Evolutionary conservation across 1,284 basidiomycete genomes (phyloP).

Genomic region (Cryptococcus sp.): DNA sequence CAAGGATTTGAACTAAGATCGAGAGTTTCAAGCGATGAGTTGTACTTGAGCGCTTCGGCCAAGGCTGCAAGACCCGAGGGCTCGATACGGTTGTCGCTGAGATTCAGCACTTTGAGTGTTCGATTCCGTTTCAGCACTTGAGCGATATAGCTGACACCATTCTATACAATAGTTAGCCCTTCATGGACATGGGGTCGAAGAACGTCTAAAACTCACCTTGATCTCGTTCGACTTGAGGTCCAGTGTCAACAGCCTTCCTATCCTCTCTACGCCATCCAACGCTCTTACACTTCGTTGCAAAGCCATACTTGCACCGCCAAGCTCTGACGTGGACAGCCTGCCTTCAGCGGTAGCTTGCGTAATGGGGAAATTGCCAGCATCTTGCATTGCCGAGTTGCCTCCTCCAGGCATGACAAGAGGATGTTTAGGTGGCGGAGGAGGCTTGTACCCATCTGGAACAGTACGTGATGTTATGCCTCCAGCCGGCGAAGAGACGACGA

Average conservation of each 20-base stretch:
- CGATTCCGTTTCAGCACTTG: conserved; percentile 95
- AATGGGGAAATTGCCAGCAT: conserved; percentile 18
- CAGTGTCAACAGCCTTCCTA: conserved; percentile 82
- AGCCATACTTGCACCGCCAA: conserved; percentile 42
- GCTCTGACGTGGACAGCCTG: conserved; percentile 26
- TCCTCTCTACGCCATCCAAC: conserved; percentile 75
- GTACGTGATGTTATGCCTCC: conserved; percentile 77
- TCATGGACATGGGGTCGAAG: neutral
- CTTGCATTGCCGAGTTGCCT: conserved; percentile 38
- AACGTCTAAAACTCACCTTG: conserved; percentile 59
- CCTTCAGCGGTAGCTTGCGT: conserved; percentile 31
- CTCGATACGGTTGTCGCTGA: conserved; percentile 92
- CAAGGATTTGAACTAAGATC: conserved; percentile 93
- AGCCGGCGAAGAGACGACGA: conserved; percentile 71
- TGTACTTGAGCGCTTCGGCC: conserved; percentile 95
- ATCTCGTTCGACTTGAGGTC: conserved; percentile 92
- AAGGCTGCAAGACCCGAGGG: conserved; percentile 74
- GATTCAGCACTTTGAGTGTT: conserved; percentile 88
- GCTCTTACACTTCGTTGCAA: conserved; percentile 70
- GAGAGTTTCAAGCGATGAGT: conserved; percentile 87
- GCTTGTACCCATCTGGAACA: conserved; percentile 49
- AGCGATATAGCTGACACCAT: conserved; percentile 83
- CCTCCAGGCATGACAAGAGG: conserved; percentile 38
- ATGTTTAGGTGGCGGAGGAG: conserved; percentile 37
- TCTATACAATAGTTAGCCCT: conserved; percentile 54